A percentile compares a stretch with the other conserved stretches of the same genome.
Conservation (phyloP, 345 rosid genomes). For the Dipteronia dyeriana region DNA sequence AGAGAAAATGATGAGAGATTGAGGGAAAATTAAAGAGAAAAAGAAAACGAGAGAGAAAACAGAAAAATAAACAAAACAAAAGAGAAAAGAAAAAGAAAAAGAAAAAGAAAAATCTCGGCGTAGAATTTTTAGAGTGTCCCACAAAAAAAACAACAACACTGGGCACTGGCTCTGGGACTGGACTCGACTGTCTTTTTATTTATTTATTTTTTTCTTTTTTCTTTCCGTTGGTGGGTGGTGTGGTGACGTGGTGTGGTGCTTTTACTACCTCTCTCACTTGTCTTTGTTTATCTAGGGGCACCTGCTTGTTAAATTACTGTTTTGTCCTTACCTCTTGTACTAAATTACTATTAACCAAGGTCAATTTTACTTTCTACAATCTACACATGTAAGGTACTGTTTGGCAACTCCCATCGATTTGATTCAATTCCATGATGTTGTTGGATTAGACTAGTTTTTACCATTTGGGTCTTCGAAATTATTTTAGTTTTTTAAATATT, state of each 20-base stretch:
- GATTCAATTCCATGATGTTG: neutral
- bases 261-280: no score
- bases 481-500: no score
- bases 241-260: no score
- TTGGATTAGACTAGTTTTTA: no score
- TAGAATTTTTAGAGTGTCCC: constrained; percentile 25
- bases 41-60: constrained; percentile 9
- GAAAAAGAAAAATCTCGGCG: constrained; percentile 23
- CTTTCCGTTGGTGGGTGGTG: neutral
- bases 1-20: constrained; percentile 19
- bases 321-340: constrained; percentile 12
- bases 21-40: constrained; percentile 2
- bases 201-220: neutral
- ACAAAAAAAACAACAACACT: constrained; percentile 16
- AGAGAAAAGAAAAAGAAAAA: neutral
- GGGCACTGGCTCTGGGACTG: constrained; percentile 10
- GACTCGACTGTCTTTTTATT: neutral
- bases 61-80: neutral
- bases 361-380: no score
- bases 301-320: constrained; percentile 28
- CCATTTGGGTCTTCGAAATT: no score
- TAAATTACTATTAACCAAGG: no score
- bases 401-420: constrained; percentile 1
- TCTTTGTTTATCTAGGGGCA: constrained; percentile 25
- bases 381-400: constrained; percentile 13